Base-by-base conservation (phyloP, 78 protist genomes). In the Bodo saltans region DNA sequence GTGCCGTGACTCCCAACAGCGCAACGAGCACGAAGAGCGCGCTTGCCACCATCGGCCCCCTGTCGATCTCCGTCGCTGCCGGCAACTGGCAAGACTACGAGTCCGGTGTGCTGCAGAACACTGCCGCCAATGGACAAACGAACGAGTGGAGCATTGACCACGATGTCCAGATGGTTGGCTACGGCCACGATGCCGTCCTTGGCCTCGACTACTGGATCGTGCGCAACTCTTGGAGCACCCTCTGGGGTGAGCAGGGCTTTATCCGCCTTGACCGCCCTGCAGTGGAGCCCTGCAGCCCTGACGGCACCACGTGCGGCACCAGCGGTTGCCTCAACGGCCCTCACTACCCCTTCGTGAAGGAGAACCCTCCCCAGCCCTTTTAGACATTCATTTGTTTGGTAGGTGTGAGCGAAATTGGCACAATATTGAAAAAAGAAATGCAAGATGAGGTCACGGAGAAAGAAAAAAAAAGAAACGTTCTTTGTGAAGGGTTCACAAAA, bases 221-320 rank as follows among this genome's bases (percentile, higher is more conserved):
- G 78, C 92, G 93, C 85, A 96, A 96, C 96, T 88, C 93, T 28
- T 94, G 97, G 98, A 94, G 95, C 41, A 11, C 79, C 26, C 37
- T 39, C 30, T 89, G 92, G 92, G 92, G 92, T 8, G 83, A 85
- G 73, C 35, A 35, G 33, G 92, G 92, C 30, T 89, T 76, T 53
- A 52, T 89, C 52, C 53, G 75, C 29, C n/a, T 79, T n/a, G n/a
- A n/a, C n/a, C n/a, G n/a, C n/a, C n/a, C n/a, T n/a, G n/a, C n/a
- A n/a, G n/a, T n/a, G n/a, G n/a, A n/a, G n/a, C n/a, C n/a, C n/a
- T n/a, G n/a, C n/a, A n/a, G n/a, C n/a, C n/a, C n/a, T n/a, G n/a
- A n/a, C n/a, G n/a, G n/a, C n/a, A n/a, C n/a, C n/a, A n/a, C n/a
- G n/a, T n/a, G n/a, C n/a, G n/a, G n/a, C n/a, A n/a, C n/a, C n/a